Conservation (phyloP, 2,329 filamentous ascomycete genomes). For the Aspergillus persii region DNA sequence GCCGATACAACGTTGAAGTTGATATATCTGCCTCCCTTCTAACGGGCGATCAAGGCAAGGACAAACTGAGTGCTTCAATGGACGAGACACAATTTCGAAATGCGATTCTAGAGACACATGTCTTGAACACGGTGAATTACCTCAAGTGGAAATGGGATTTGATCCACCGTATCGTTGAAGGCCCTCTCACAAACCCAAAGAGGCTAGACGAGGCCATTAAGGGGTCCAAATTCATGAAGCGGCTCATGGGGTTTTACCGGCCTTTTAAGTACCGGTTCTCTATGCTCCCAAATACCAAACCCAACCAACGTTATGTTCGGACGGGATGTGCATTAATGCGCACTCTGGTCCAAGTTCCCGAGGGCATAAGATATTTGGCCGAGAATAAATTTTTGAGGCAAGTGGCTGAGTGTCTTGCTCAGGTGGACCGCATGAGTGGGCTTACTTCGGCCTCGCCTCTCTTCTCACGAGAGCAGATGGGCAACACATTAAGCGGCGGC, state of each 20-base stretch:
- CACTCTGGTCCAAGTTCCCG: constrained; percentile 77
- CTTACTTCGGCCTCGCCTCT: constrained; percentile 73
- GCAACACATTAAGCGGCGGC: constrained; percentile 83
- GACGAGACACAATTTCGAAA: constrained; percentile 64
- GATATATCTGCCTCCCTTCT: constrained; percentile 46
- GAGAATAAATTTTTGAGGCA: constrained; percentile 93
- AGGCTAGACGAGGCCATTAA: constrained; percentile 91
- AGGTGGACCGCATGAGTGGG: constrained; percentile 79
- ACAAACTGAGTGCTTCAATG: constrained; percentile 61
- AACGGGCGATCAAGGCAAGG: constrained; percentile 43
- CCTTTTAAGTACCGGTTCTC: constrained; percentile 97
- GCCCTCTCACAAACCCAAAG: constrained; percentile 85
- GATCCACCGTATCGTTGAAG: constrained; percentile 86
- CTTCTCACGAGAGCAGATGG: constrained; percentile 80
- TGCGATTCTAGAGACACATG: constrained; percentile 69
- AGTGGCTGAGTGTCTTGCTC: constrained; percentile 91
- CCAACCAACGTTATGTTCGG: constrained; percentile 89
- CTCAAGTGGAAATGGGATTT: constrained; percentile 98
- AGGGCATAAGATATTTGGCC: constrained; percentile 79
- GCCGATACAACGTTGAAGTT: constrained; percentile 43
- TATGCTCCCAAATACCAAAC: constrained; percentile 83
- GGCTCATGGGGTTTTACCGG: constrained; percentile 89
- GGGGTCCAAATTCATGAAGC: constrained; percentile 93
- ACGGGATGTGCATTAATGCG: constrained; percentile 87
- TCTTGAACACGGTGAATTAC: constrained; percentile 85